phyloP scores from a whole-genome alignment of 768 basidiomycete species.

The Mycena floridula region DNA sequence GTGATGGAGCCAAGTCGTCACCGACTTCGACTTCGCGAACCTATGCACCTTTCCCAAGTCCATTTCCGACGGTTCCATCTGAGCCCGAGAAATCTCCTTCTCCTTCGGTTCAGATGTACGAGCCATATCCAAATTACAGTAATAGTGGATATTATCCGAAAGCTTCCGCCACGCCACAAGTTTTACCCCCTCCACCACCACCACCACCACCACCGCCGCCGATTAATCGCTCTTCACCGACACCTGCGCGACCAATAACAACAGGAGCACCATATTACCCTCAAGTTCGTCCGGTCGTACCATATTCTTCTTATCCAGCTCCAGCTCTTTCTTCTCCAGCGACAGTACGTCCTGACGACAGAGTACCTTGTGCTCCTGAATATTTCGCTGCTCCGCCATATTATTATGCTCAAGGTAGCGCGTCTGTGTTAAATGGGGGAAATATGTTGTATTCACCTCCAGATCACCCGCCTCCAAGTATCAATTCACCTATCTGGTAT shows the following conservation, averaged over 20 bases:
- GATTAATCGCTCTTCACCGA: background rate
- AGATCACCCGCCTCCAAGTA: background rate
- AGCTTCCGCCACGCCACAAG: no score
- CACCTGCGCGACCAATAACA: background rate
- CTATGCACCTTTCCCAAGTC: slow-evolving; percentile 35
- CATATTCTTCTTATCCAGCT: background rate
- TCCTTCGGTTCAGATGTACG: slow-evolving; percentile 33
- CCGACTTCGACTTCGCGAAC: slow-evolving; percentile 24
- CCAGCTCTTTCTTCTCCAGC: no score
- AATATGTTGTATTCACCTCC: background rate
- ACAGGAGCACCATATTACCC: background rate
- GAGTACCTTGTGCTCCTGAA: no score
- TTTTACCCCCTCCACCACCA: slow-evolving; percentile 18
- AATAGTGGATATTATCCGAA: slow-evolving; percentile 16
- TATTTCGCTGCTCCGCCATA: no score
- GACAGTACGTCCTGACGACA: no score
- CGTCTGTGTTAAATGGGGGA: no score
- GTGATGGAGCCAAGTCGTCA: background rate
- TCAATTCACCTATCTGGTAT: background rate
- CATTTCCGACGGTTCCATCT: slow-evolving; percentile 13
- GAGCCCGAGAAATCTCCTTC: slow-evolving; percentile 13
- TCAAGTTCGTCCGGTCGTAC: background rate
- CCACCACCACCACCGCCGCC: slow-evolving; percentile 6
- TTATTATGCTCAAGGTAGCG: no score
- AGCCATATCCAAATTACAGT: slow-evolving; percentile 28